Base-by-base conservation (phyloP, 495 filamentous ascomycete genomes). In the Penicillium tannophilum region DNA sequence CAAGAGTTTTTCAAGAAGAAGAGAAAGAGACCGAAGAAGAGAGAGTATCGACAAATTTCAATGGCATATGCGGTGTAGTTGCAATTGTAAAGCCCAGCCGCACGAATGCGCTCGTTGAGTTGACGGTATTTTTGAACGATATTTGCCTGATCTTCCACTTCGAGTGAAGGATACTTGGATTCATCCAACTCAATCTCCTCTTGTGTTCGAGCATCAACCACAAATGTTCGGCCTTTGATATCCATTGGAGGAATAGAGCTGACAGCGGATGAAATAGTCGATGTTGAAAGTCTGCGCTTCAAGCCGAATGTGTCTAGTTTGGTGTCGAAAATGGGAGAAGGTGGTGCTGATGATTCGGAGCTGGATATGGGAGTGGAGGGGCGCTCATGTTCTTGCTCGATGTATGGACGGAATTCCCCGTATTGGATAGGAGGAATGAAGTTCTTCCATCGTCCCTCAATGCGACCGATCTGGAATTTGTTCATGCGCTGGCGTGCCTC, bases 341-440 rank as follows among this genome's bases (percentile, higher is more conserved):
- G 61, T 1, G 61, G 61, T 8, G 52, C 41, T 33, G 62, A 36
- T 6, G 62, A 36, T 6, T 63, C 62, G 1, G 57, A 54, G n/a
- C 48, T 57, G 30, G 58, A 63, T 7, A 60, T 17, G 8, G 58
- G 50, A 26, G 2, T 52, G 11, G 23, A 20, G 6, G 35, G 20
- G 2, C 47, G 20, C 16, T 56, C 48, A 16, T 52, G 30, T 6
- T 54, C 17, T 20, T 41, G n/a, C 24, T 55, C 60, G 4, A 41
- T 11, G 16, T 55, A 57, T 33, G 41, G 51, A 11, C 54, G 54
- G 47, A 65, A 93, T 92, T 45, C 66, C 77, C 92, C 92, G 41
- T 90, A 90, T 69, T 95, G 92, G 28, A 96, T 88, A 10, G 91
- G 91, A 24, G 92, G 91, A 10, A 88, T 54, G 67, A 94, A 92